phyloP scores from a whole-genome alignment of 768 basidiomycete genomes.

The Cystofilobasidium bisporidii region DNA sequence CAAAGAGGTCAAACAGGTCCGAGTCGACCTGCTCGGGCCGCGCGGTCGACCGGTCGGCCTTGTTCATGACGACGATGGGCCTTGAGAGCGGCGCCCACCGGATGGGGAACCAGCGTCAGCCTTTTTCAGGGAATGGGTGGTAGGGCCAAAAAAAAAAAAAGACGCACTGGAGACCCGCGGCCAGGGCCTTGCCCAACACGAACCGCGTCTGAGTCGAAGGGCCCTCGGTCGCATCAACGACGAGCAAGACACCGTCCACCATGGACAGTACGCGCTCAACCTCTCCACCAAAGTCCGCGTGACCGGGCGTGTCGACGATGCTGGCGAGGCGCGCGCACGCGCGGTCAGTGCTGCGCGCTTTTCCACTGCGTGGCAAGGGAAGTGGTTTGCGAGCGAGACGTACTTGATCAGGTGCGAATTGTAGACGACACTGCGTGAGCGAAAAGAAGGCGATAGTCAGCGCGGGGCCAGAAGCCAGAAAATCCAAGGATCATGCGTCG shows the following conservation, averaged over 20 bases:
- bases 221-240: conserved; percentile 28
- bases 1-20: conserved; percentile 27
- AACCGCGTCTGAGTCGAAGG: conserved; percentile 36
- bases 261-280: conserved; percentile 28
- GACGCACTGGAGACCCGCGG: conserved; percentile 23
- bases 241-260: conserved; percentile 28
- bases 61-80: conserved; percentile 30
- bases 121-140: too few species aligned
- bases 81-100: too few species aligned
- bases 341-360: background rate
- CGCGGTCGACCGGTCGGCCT: conserved; percentile 28
- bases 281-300: conserved; percentile 29
- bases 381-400: background rate
- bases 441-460: background rate
- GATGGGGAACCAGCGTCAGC: background rate
- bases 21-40: conserved; percentile 28
- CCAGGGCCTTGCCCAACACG: conserved; percentile 28
- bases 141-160: background rate
- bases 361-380: background rate
- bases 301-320: conserved; percentile 30
- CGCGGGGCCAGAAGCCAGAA: background rate
- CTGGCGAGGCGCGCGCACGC: background rate
- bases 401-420: conserved; percentile 29
- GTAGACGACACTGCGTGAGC: conserved; percentile 23
- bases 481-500: background rate